Conservation (phyloP, 2,329 filamentous ascomycete genomes). For the Trichophaea hybrida region DNA sequence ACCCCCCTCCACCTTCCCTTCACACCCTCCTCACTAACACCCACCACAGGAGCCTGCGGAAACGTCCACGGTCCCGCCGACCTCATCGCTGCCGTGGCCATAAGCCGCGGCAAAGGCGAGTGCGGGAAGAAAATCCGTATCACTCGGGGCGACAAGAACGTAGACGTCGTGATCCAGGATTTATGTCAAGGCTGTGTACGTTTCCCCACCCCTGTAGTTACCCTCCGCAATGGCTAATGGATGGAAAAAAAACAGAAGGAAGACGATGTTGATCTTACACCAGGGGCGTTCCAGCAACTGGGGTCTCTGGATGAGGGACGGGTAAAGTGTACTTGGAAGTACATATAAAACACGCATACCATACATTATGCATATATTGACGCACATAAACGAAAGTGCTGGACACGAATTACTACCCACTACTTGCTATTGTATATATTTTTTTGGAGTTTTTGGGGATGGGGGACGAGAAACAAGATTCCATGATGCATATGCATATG, state of each 20-base stretch:
- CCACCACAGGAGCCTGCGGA: background rate
- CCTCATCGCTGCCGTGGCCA: background rate
- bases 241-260: background rate
- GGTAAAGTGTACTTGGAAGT: background rate
- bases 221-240: background rate
- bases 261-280: background rate
- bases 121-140: background rate
- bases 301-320: background rate
- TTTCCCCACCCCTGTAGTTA: background rate
- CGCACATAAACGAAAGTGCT: background rate
- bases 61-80: background rate
- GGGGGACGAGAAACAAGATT: no score
- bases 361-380: background rate
- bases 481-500: no score
- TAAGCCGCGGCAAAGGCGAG: slow-evolving; percentile 3
- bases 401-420: background rate
- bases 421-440: no score
- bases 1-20: no score
- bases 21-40: background rate
- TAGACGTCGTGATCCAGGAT: background rate
- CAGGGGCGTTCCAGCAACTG: background rate
- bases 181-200: background rate
- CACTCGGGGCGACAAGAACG: background rate
- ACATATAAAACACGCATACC: background rate
- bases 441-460: no score